These are phyloP conservation scores for Pyrrhoderma lamaoense DNA, from an alignment of 1,284 basidiomycete species.

Conservation along the genomic window DNA sequence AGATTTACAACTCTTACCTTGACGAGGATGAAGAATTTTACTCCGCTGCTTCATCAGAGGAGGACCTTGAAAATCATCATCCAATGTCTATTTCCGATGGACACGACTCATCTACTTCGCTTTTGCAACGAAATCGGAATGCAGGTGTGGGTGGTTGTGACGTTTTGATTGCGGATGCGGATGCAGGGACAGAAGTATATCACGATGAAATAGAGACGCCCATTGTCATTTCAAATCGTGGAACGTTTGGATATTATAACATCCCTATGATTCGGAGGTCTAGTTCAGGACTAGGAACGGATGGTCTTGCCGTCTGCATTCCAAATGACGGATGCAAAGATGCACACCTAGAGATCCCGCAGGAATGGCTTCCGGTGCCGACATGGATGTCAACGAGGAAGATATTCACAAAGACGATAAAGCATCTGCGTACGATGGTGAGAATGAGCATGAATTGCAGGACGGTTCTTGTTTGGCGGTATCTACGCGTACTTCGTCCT, in stretches of 20 bases:
- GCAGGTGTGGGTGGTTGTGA: background rate
- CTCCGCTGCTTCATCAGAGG: slow-evolving; percentile 7
- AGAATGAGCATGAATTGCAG: background rate
- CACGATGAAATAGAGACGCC: slow-evolving; percentile 9
- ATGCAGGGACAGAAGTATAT: slow-evolving; percentile 5
- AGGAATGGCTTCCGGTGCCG: slow-evolving; percentile 3
- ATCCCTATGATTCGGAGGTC: slow-evolving; percentile 6
- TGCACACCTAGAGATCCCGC: background rate
- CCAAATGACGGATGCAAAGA: slow-evolving; percentile 2
- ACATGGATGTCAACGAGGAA: background rate
- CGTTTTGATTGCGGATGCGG: background rate
- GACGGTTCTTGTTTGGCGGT: background rate
- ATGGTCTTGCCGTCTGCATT: slow-evolving; percentile 1
- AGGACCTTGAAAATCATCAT: slow-evolving; percentile 11
- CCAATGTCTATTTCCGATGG: slow-evolving; percentile 2
- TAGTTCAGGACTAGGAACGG: background rate
- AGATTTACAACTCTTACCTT: slow-evolving; percentile 15
- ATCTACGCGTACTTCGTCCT: slow-evolving; percentile 5
- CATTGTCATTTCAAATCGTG: slow-evolving; percentile 8
- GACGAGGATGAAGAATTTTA: slow-evolving; percentile 9
- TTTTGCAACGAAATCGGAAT: background rate
- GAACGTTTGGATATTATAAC: slow-evolving; percentile 18
- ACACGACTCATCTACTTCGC: slow-evolving; percentile 2
- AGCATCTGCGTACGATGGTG: no score
- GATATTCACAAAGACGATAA: background rate